Percentiles rank a stretch among this genome's conserved stretches.
Conservation (phyloP, 768 basidiomycete genomes). For the Xerocomus brunneocitrinus region DNA sequence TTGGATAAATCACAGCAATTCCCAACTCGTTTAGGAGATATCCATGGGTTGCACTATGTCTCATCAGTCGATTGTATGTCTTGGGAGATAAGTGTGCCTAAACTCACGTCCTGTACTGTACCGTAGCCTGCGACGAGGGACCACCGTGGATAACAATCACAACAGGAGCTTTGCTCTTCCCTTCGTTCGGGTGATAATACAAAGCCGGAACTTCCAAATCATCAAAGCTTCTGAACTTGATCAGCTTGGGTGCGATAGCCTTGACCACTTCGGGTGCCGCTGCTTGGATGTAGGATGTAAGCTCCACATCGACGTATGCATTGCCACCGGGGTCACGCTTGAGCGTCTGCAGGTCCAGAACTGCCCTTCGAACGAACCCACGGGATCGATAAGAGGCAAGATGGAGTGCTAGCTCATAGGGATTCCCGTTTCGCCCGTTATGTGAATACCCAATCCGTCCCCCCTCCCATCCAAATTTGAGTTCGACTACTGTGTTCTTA, state of each 20-base stretch:
- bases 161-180: slow-evolving; percentile 28
- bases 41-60: slow-evolving; percentile 31
- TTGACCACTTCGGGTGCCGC: slow-evolving; percentile 23
- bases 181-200: slow-evolving; percentile 37
- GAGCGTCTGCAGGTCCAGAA: slow-evolving; percentile 27
- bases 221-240: slow-evolving; percentile 41
- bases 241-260: slow-evolving; percentile 30
- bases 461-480: slow-evolving; percentile 29
- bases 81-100: not conserved
- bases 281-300: slow-evolving; percentile 34
- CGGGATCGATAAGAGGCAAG: slow-evolving; percentile 32
- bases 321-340: slow-evolving; percentile 20
- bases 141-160: slow-evolving; percentile 40
- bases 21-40: slow-evolving; percentile 41
- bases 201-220: slow-evolving; percentile 38
- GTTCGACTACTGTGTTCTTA: slow-evolving; percentile 29
- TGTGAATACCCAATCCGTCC: slow-evolving; percentile 29
- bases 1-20: slow-evolving; percentile 39
- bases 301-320: slow-evolving; percentile 25
- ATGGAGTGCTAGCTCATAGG: slow-evolving; percentile 30
- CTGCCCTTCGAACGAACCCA: slow-evolving; percentile 24
- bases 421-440: slow-evolving; percentile 32
- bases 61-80: slow-evolving; percentile 1
- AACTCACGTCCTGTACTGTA: slow-evolving; percentile 31
- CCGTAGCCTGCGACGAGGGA: slow-evolving; percentile 34